phyloP scores from a whole-genome alignment of 2,329 filamentous ascomycete species.

The Hysterium pulicare region DNA sequence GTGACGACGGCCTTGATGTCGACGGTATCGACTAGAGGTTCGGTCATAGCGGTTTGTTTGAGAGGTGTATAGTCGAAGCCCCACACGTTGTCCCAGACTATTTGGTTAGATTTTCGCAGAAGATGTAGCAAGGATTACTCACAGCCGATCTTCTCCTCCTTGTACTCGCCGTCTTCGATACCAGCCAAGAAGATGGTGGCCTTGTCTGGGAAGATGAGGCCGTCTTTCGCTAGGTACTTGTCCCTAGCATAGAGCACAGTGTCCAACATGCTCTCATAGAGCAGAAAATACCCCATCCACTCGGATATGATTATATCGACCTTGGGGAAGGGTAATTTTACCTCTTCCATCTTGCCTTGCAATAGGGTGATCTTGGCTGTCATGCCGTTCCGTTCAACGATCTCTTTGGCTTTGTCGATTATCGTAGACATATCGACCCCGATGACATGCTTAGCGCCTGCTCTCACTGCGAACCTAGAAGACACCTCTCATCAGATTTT shows the following conservation, averaged over 20 bases:
- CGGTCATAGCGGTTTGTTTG: constrained; percentile 87
- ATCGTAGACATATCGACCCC: constrained; percentile 99
- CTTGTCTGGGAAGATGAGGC: constrained; percentile 98
- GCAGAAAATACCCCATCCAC: constrained; percentile 99
- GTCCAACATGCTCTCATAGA: constrained; percentile 99
- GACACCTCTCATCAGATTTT: constrained; percentile 13
- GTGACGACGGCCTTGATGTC: constrained; percentile 97
- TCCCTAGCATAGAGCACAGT: constrained; percentile 96
- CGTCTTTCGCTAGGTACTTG: constrained; percentile 79
- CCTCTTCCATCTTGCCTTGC: constrained; percentile 99
- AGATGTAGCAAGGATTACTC: no score
- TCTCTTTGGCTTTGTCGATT: constrained; percentile 96
- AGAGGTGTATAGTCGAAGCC: constrained; percentile 95
- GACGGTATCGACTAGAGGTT: constrained; percentile 95
- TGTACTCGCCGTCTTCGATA: constrained; percentile 99
- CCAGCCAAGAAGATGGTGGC: constrained; percentile 95
- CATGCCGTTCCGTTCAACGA: constrained; percentile 88
- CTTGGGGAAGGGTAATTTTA: constrained; percentile 85
- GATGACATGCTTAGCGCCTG: constrained; percentile 96
- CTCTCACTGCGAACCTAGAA: constrained; percentile 87
- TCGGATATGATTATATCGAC: constrained; percentile 99
- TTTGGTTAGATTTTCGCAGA: neutral
- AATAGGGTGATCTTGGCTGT: constrained; percentile 94
- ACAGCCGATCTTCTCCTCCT: constrained; percentile 99
- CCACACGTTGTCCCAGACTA: constrained; percentile 99